Evolutionary conservation across 306 rosid species (phyloP).

Genomic region (Crataegus laevigata): DNA sequence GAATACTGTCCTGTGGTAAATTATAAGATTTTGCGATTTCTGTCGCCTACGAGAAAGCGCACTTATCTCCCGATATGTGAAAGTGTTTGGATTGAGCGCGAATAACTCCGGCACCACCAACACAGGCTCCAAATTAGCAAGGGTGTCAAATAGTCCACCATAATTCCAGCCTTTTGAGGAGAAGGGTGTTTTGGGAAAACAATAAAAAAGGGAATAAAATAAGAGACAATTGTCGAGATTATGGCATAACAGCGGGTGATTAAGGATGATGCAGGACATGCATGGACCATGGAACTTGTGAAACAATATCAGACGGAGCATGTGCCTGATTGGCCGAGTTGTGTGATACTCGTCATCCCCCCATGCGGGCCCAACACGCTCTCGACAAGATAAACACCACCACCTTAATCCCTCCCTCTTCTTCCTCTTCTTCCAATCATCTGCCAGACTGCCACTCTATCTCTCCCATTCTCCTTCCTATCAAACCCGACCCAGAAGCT

Average conservation of each 20-base stretch:
- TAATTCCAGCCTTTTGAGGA: not conserved
- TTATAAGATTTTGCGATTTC: too few species aligned
- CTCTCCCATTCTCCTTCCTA: not conserved
- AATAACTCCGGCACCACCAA: not conserved
- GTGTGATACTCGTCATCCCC: not conserved
- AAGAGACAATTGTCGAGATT: not conserved
- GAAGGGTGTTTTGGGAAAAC: not conserved
- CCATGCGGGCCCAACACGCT: conserved; percentile 36
- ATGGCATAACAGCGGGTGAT: not conserved
- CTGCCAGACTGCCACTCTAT: not conserved
- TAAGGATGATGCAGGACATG: not conserved
- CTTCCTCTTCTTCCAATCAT: not conserved
- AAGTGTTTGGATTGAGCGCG: not conserved
- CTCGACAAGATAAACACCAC: not conserved
- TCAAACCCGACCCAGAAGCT: not conserved
- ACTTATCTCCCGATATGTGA: not conserved
- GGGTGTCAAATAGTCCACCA: not conserved
- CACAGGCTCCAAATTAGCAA: not conserved
- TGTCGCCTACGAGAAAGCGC: not conserved
- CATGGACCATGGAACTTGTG: not conserved
- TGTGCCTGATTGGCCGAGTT: not conserved
- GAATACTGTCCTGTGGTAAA: too few species aligned
- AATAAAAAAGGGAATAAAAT: not conserved
- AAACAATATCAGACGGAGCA: not conserved
- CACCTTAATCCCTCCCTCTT: not conserved